Evolutionary conservation across 2,329 filamentous ascomycete species (phyloP).

Genomic region (Zopfia rhizophila): DNA sequence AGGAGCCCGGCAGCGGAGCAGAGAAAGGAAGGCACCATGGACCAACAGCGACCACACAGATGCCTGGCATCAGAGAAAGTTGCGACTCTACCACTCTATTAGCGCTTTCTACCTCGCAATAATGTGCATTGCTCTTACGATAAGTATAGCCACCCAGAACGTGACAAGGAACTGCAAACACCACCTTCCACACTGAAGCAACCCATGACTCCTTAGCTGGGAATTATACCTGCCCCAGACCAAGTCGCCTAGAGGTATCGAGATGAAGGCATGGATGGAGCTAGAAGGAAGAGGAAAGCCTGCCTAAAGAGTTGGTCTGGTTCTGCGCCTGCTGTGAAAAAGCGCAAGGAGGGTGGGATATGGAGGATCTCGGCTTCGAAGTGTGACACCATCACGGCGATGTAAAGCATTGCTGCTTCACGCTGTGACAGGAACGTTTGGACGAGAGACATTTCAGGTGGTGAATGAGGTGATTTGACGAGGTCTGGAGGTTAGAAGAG

Average conservation of each 20-base stretch:
- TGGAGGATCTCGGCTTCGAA: constrained; percentile 12
- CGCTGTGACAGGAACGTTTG: neutral
- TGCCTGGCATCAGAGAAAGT: neutral
- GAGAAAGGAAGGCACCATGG: constrained; percentile 7
- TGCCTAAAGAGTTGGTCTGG: constrained; percentile 8
- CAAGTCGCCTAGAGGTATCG: constrained; percentile 4
- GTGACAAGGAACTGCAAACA: too few relatives aligned
- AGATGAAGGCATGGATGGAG: constrained; percentile 9
- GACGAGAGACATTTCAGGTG: too few relatives aligned
- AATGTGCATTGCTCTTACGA: too few relatives aligned
- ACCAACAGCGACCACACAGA: neutral
- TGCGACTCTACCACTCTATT: too few relatives aligned
- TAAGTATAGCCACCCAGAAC: too few relatives aligned
- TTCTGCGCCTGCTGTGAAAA: constrained; percentile 14
- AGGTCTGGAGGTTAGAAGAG: too few relatives aligned
- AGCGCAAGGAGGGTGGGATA: constrained; percentile 15
- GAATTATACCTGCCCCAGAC: neutral
- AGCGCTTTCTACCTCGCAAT: too few relatives aligned
- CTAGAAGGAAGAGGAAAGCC: constrained; percentile 3
- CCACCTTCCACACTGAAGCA: neutral
- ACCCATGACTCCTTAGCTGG: neutral
- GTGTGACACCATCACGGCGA: constrained; percentile 8
- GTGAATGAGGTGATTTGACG: too few relatives aligned
- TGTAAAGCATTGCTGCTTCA: constrained; percentile 4
- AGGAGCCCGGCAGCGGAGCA: constrained; percentile 1